Conservation (phyloP, 345 rosid species). For the Ceriops decandra region DNA sequence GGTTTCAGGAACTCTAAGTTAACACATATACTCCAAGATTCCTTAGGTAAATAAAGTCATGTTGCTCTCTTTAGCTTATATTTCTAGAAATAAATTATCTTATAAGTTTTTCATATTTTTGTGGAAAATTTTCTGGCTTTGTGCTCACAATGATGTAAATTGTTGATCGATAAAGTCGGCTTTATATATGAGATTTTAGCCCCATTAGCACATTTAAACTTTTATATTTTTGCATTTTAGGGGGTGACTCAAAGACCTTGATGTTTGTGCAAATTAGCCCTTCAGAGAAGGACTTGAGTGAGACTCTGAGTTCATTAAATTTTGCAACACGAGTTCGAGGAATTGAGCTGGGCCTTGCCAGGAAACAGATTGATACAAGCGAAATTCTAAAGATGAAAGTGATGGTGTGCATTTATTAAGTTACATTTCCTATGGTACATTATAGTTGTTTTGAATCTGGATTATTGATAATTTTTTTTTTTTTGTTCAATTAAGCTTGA, state of each 20-base stretch:
- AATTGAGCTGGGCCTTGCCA: conserved; percentile 77
- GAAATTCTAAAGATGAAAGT: conserved; percentile 79
- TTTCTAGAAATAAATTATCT: too few relatives aligned
- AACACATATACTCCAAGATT: conserved; percentile 95
- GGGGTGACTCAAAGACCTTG: conserved; percentile 88
- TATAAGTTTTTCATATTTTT: too few relatives aligned
- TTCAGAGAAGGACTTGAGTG: conserved; percentile 76
- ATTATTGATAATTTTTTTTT: not conserved
- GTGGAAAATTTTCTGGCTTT: not conserved
- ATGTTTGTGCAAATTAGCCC: conserved; percentile 98
- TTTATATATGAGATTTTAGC: too few relatives aligned
- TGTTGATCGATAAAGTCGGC: not conserved
- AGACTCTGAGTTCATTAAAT: conserved; percentile 80
- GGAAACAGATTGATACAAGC: conserved; percentile 66
- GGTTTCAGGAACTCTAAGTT: conserved; percentile 83
- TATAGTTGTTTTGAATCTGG: not conserved
- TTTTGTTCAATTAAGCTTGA: conserved; percentile 46
- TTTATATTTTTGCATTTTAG: conserved; percentile 33
- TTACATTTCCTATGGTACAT: not conserved
- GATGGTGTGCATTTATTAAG: conserved; percentile 39
- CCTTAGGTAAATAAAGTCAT: conserved; percentile 55
- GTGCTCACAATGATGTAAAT: not conserved
- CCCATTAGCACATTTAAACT: not conserved
- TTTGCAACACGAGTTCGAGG: conserved; percentile 94
- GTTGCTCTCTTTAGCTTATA: too few relatives aligned